Evolutionary conservation across 768 basidiomycete species (phyloP).

Genomic region (Hirschioporus abietinus): DNA sequence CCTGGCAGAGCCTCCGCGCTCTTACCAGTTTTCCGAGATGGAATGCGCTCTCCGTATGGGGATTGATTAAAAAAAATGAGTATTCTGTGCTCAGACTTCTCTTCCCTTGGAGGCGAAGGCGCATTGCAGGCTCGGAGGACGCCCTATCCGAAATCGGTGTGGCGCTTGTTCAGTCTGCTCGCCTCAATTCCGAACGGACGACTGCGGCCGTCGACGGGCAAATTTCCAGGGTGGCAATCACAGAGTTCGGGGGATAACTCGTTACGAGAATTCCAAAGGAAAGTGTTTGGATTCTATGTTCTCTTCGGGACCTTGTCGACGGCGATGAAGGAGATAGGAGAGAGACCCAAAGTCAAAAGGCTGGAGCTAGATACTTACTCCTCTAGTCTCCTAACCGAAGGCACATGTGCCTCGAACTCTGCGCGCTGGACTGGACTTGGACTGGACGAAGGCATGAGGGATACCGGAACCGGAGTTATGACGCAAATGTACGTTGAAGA

Average conservation of each 20-base stretch:
- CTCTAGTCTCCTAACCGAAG: neutral
- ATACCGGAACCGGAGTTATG: neutral
- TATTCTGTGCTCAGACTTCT: neutral
- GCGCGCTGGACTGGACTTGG: neutral
- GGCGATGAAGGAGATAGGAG: neutral
- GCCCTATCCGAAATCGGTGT: neutral
- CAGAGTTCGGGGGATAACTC: neutral
- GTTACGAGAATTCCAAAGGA: neutral
- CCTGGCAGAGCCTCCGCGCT: neutral
- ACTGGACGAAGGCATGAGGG: neutral
- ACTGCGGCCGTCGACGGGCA: neutral
- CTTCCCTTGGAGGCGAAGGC: neutral
- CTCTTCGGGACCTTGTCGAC: neutral
- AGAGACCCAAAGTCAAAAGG: neutral
- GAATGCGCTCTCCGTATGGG: neutral
- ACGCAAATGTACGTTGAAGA: neutral
- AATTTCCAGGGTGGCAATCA: neutral
- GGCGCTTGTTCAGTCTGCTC: neutral
- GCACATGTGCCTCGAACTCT: neutral
- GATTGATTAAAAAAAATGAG: neutral
- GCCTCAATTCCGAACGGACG: neutral
- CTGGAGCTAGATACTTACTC: neutral
- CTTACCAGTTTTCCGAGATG: neutral
- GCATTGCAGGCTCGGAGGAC: neutral
- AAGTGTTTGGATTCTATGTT: neutral